Conservation (phyloP, 2,329 filamentous ascomycete species). For the Phoma herbarum region DNA sequence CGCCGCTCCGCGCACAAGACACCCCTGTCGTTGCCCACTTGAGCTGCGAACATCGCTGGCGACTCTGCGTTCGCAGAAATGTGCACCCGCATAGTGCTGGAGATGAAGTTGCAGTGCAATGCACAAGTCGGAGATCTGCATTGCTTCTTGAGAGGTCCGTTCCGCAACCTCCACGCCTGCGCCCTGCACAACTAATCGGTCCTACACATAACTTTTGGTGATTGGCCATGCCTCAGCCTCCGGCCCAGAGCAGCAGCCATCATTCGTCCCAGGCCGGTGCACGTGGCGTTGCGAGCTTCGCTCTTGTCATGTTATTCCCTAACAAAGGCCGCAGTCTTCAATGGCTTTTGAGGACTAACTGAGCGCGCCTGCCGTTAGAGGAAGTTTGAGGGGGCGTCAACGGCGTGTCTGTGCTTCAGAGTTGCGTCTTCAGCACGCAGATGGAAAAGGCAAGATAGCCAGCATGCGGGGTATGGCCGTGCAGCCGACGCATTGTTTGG, state of each 20-base stretch:
- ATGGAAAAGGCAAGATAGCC: neutral
- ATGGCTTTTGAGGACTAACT: conserved; percentile 12
- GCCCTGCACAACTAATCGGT: conserved; percentile 22
- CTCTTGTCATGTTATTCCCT: conserved; percentile 13
- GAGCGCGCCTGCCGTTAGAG: conserved; percentile 20
- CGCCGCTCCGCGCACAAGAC: conserved; percentile 4
- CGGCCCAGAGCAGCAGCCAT: conserved; percentile 8
- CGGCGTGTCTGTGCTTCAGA: conserved; percentile 14
- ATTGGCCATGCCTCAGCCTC: conserved; percentile 15
- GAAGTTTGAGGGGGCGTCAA: conserved; percentile 14
- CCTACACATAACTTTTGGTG: conserved; percentile 18
- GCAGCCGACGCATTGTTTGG: conserved; percentile 4
- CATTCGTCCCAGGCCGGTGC: conserved; percentile 7
- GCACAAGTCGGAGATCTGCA: neutral
- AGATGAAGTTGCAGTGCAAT: neutral
- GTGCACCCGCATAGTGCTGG: neutral
- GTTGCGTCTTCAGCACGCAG: conserved; percentile 8
- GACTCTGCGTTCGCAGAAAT: neutral
- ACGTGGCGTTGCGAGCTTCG: conserved; percentile 10
- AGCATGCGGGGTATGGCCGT: conserved; percentile 6
- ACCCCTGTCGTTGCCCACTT: neutral
- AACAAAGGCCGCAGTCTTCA: conserved; percentile 15
- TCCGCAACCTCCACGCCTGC: conserved; percentile 8
- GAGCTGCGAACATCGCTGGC: neutral
- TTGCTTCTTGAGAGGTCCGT: neutral